These are phyloP conservation scores for Alternaria metachromatica DNA, from an alignment of 2,329 filamentous ascomycete genomes.

Conservation along the genomic window DNA sequence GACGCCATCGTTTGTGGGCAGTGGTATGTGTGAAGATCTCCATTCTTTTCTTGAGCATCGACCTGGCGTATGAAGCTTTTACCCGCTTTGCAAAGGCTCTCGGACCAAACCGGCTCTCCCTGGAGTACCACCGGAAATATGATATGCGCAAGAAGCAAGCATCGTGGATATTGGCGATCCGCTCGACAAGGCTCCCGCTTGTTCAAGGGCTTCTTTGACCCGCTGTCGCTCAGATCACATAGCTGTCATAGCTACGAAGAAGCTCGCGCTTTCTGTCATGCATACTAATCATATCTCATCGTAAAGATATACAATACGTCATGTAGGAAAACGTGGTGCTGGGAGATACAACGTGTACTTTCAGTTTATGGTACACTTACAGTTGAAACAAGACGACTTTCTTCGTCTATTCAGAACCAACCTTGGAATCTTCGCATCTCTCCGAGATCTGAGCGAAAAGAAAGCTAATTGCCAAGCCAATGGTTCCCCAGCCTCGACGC, in stretches of 20 bases:
- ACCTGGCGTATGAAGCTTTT: neutral
- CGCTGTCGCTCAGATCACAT: neutral
- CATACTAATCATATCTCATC: neutral
- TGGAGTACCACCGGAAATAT: neutral
- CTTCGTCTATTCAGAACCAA: neutral
- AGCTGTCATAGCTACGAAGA: neutral
- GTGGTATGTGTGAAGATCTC: neutral
- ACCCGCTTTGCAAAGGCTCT: neutral
- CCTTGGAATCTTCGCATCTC: neutral
- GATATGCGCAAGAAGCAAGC: neutral
- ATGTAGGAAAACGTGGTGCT: neutral
- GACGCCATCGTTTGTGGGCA: neutral
- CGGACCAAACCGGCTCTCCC: neutral
- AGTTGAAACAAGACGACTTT: neutral
- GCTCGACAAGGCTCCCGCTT: neutral
- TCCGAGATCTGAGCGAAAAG: neutral
- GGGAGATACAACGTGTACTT: neutral
- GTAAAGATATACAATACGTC: neutral
- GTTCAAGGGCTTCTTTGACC: neutral
- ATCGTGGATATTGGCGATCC: neutral
- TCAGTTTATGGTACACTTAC: neutral
- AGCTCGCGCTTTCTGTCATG: neutral
- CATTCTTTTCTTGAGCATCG: neutral
- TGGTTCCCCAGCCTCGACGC: slow-evolving; percentile 3
- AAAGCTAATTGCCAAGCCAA: slow-evolving; percentile 3